phyloP scores from a whole-genome alignment of 148 eudicot species.

The Vaccinium darrowii region DNA sequence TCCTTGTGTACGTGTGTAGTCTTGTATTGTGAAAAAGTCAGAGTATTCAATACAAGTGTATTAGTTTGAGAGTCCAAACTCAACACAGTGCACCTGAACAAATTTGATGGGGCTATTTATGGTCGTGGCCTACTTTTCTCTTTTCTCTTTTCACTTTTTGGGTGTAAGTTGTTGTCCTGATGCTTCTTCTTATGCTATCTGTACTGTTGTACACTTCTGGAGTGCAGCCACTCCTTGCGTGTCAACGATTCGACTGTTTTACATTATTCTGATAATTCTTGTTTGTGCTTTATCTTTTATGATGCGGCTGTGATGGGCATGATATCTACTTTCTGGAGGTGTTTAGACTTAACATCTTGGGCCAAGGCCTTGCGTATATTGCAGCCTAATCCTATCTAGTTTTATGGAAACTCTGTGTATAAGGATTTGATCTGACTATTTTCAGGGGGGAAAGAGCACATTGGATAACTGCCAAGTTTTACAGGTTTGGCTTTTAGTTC shows the following conservation, averaged over 20 bases:
- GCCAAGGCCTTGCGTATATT: background rate
- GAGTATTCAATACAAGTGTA: no score
- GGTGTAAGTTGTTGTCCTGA: background rate
- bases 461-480: constrained; percentile 96
- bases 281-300: background rate
- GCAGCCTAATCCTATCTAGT: background rate
- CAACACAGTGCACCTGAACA: background rate
- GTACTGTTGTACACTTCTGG: background rate
- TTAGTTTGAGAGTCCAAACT: no score
- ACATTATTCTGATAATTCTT: background rate
- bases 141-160: background rate
- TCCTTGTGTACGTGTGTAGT: no score
- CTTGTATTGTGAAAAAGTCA: no score
- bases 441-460: constrained; percentile 95
- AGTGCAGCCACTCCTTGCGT: background rate
- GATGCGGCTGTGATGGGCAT: background rate
- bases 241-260: background rate
- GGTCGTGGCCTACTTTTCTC: background rate
- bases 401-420: constrained; percentile 8
- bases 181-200: background rate
- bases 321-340: background rate
- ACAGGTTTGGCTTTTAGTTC: constrained; percentile 51
- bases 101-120: background rate
- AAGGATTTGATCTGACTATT: constrained; percentile 14
- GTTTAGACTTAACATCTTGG: constrained; percentile 4